These are phyloP conservation scores for Annulohypoxylon stygium DNA, from an alignment of 495 filamentous ascomycete species.

Conservation along the genomic window DNA sequence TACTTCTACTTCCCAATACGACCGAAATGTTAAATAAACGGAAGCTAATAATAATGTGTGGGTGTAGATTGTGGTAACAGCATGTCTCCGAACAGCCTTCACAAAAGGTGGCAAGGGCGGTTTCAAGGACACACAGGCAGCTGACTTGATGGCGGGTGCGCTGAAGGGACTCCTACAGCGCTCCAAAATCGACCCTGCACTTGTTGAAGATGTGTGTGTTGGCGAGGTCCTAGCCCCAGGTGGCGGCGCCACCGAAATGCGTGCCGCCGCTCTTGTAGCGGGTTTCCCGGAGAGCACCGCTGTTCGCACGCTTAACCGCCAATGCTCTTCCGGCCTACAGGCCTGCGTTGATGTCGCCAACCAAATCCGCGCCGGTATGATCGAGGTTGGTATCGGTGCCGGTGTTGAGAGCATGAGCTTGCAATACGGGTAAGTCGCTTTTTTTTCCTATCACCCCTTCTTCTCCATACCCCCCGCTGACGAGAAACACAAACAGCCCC, in stretches of 20 bases:
- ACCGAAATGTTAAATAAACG: not conserved
- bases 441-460: not conserved
- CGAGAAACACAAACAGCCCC: slow-evolving; percentile 65
- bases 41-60: slow-evolving; percentile 30
- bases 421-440: slow-evolving; percentile 80
- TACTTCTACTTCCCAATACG: not conserved
- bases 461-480: slow-evolving; percentile 32
- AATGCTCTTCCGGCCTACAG: slow-evolving; percentile 91
- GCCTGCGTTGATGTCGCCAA: slow-evolving; percentile 94
- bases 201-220: slow-evolving; percentile 93
- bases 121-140: slow-evolving; percentile 92
- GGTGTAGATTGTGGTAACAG: slow-evolving; percentile 85
- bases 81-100: slow-evolving; percentile 89
- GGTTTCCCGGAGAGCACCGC: slow-evolving; percentile 88
- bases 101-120: slow-evolving; percentile 92
- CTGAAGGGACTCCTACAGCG: slow-evolving; percentile 84
- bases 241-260: slow-evolving; percentile 96
- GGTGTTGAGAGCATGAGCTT: slow-evolving; percentile 98
- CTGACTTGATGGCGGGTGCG: slow-evolving; percentile 87
- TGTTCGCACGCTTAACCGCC: slow-evolving; percentile 88
- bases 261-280: slow-evolving; percentile 90
- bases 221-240: slow-evolving; percentile 92
- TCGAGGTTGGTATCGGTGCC: slow-evolving; percentile 93
- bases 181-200: slow-evolving; percentile 83
- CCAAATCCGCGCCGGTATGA: slow-evolving; percentile 88